phyloP scores from a whole-genome alignment of 441 rosid genomes.

The Erysimum cheiri region DNA sequence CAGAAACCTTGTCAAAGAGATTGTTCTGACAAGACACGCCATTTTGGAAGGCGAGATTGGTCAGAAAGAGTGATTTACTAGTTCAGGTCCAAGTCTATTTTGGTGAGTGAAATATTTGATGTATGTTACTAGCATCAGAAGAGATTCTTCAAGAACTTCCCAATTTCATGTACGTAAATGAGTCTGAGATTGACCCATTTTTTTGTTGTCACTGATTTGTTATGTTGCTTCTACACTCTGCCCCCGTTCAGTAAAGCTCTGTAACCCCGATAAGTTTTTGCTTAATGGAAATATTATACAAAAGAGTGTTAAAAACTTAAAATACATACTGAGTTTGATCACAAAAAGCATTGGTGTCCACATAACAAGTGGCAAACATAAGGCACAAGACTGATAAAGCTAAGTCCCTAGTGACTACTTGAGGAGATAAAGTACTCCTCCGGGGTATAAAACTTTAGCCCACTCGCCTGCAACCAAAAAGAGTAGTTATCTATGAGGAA shows the following conservation, averaged over 20 bases:
- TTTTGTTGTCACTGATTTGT: constrained; percentile 24
- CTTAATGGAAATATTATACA: constrained; percentile 22
- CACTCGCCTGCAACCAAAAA: constrained; percentile 66
- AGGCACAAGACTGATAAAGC: constrained; percentile 6
- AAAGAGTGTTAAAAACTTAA: constrained; percentile 14
- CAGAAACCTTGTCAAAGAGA: constrained; percentile 93
- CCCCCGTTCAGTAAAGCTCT: constrained; percentile 4
- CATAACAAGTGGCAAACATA: constrained; percentile 10
- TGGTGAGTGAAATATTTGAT: background rate
- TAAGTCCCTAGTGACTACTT: constrained; percentile 17
- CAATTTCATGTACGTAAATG: background rate
- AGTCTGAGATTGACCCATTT: background rate
- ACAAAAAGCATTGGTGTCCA: background rate
- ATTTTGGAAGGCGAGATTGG: constrained; percentile 87
- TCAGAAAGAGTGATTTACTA: constrained; percentile 48
- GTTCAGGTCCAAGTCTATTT: background rate
- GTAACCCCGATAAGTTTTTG: constrained; percentile 7
- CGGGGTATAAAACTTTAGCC: constrained; percentile 75
- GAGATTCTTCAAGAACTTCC: constrained; percentile 1
- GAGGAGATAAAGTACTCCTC: constrained; percentile 70
- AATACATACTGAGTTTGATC: background rate
- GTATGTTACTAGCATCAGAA: background rate
- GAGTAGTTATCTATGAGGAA: constrained; percentile 11
- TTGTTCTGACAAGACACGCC: constrained; percentile 89
- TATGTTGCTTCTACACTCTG: background rate